Evolutionary conservation across 1,139 yeast genomes (phyloP).

Genomic region (Neolecta irregularis): DNA sequence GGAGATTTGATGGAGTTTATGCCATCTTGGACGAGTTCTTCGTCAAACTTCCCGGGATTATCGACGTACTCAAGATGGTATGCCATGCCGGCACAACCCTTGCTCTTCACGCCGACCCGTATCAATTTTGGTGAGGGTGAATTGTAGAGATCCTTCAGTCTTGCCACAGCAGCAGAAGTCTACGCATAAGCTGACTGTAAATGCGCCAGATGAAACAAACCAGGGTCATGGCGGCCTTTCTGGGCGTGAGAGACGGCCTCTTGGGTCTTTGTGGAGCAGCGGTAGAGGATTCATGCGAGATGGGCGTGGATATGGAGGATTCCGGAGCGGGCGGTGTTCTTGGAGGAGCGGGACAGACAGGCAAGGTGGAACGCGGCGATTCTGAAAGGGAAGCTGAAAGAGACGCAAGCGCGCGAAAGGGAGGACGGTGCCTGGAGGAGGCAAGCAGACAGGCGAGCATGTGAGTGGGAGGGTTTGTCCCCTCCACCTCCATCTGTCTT

Average conservation of each 20-base stretch:
- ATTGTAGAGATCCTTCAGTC: constrained; percentile 48
- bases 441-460: too few species aligned
- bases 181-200: neutral
- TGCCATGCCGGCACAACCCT: constrained; percentile 93
- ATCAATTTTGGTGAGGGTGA: constrained; percentile 82
- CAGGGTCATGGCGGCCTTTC: constrained; percentile 75
- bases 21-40: constrained; percentile 72
- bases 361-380: too few species aligned
- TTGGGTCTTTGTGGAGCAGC: too few species aligned
- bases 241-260: constrained; percentile 62
- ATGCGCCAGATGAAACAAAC: neutral
- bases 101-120: constrained; percentile 81
- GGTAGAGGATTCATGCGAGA: too few species aligned
- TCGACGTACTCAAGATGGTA: constrained; percentile 82
- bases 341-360: too few species aligned
- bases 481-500: too few species aligned
- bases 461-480: too few species aligned
- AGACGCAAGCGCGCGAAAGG: too few species aligned
- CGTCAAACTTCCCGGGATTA: constrained; percentile 85
- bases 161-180: constrained; percentile 56
- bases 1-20: neutral
- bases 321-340: too few species aligned
- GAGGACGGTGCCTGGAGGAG: too few species aligned
- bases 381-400: too few species aligned
- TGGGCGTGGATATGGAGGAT: too few species aligned